Conservation (phyloP, 2,329 filamentous ascomycete genomes). For the Laburnicola sp. region DNA sequence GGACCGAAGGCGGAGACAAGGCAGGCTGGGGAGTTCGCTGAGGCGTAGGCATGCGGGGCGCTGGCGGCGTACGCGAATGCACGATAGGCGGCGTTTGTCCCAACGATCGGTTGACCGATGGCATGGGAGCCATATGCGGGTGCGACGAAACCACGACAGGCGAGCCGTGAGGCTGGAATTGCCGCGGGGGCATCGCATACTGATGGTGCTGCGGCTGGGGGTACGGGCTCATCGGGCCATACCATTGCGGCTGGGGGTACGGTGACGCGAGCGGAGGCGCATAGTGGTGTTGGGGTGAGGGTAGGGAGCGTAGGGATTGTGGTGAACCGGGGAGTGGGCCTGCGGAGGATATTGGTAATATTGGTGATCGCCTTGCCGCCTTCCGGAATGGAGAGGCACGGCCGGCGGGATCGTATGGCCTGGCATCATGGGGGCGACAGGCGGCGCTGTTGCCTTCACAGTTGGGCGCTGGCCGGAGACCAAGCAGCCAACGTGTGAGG, state of each 20-base stretch:
- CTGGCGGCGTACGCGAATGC: slow-evolving; percentile 42
- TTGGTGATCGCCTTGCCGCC: slow-evolving; percentile 47
- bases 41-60: slow-evolving; percentile 34
- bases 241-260: slow-evolving; percentile 47
- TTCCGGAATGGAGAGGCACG: slow-evolving; percentile 44
- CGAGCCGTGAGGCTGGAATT: slow-evolving; percentile 45
- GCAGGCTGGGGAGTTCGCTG: slow-evolving; percentile 37
- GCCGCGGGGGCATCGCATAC: slow-evolving; percentile 46
- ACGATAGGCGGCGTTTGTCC: slow-evolving; percentile 44
- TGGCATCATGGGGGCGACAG: slow-evolving; percentile 75
- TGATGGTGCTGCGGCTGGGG: slow-evolving; percentile 45
- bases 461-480: slow-evolving; percentile 43
- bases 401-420: slow-evolving; percentile 58
- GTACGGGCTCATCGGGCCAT: slow-evolving; percentile 36
- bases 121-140: slow-evolving; percentile 54
- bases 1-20: slow-evolving; percentile 42
- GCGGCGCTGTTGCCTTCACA: slow-evolving; percentile 44
- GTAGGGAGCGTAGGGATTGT: slow-evolving; percentile 45
- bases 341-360: slow-evolving; percentile 42
- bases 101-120: slow-evolving; percentile 45
- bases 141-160: slow-evolving; percentile 53
- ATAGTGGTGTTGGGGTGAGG: slow-evolving; percentile 46
- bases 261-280: slow-evolving; percentile 43
- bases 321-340: slow-evolving; percentile 43
- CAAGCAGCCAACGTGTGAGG: no score